phyloP scores from a whole-genome alignment of 345 rosid genomes.

The Brassica cretica region DNA sequence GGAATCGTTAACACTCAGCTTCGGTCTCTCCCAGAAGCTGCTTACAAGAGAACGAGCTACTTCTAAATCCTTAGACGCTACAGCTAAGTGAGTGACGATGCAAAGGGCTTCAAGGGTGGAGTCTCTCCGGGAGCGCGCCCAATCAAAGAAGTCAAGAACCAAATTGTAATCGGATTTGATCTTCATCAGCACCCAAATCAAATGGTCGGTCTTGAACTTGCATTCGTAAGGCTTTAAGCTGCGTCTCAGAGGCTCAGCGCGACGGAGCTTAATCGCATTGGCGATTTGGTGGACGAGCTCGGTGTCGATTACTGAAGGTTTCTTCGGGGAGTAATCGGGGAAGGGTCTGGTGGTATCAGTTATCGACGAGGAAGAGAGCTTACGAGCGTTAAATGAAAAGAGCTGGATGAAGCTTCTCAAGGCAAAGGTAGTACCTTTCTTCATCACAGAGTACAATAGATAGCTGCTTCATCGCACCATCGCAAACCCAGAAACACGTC shows the following conservation, averaged over 20 bases:
- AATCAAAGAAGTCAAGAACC: constrained; percentile 80
- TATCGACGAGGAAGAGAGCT: constrained; percentile 37
- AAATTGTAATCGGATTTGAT: constrained; percentile 66
- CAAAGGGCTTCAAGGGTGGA: constrained; percentile 76
- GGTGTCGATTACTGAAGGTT: constrained; percentile 66
- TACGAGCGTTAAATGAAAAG: constrained; percentile 36
- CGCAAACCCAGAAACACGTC: neutral
- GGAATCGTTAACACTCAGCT: constrained; percentile 50
- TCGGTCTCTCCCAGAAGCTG: constrained; percentile 66
- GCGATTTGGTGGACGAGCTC: constrained; percentile 76
- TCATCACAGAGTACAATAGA: constrained; percentile 42
- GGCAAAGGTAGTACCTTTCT: constrained; percentile 44
- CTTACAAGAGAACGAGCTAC: constrained; percentile 53
- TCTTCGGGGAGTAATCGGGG: constrained; percentile 85
- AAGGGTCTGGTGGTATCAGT: constrained; percentile 60
- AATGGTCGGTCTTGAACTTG: constrained; percentile 70
- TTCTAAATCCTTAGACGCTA: constrained; percentile 61
- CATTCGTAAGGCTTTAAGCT: constrained; percentile 72
- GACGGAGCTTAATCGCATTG: constrained; percentile 63
- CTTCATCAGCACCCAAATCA: constrained; percentile 90
- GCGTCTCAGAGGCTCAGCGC: constrained; percentile 56
- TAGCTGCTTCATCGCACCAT: constrained; percentile 25
- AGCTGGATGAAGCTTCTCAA: constrained; percentile 38
- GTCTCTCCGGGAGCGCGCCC: constrained; percentile 69
- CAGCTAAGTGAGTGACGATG: constrained; percentile 77